Conservation (phyloP, 441 rosid genomes). For the Brassica balearica region DNA sequence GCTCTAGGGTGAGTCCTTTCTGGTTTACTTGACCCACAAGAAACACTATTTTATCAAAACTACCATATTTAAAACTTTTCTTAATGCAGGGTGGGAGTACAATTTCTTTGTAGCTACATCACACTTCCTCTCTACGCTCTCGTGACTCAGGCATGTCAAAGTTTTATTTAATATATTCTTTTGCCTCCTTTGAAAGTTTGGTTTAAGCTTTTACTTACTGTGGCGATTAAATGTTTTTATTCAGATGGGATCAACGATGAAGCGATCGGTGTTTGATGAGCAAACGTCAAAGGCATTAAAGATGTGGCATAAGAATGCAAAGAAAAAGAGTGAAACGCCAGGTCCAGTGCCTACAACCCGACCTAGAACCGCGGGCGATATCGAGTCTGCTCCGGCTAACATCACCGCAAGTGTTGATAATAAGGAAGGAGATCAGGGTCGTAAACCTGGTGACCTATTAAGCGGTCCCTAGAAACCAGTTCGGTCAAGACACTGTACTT, state of each 20-base stretch:
- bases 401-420: conserved; percentile 59
- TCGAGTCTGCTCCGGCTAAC: conserved; percentile 54
- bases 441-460: conserved; percentile 47
- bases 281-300: conserved; percentile 85
- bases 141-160: conserved; percentile 82
- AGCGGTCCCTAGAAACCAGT: conserved; percentile 36
- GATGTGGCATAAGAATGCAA: conserved; percentile 83
- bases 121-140: conserved; percentile 98
- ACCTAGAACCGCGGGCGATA: conserved; percentile 32
- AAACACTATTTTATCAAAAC: neutral
- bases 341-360: conserved; percentile 29
- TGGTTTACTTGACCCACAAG: conserved; percentile 26
- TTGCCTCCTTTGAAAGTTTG: neutral
- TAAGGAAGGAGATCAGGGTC: conserved; percentile 43
- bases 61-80: neutral
- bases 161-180: neutral
- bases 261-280: conserved; percentile 88
- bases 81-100: conserved; percentile 70
- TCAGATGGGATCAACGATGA: conserved; percentile 99
- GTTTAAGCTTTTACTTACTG: neutral
- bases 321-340: conserved; percentile 58
- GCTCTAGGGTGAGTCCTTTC: conserved; percentile 65
- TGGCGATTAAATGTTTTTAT: conserved; percentile 7
- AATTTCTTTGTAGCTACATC: conserved; percentile 86
- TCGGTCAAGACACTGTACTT: neutral